Evolutionary conservation across 352 stramenopile species (phyloP).

Genomic region (Pythium guiyangense): DNA sequence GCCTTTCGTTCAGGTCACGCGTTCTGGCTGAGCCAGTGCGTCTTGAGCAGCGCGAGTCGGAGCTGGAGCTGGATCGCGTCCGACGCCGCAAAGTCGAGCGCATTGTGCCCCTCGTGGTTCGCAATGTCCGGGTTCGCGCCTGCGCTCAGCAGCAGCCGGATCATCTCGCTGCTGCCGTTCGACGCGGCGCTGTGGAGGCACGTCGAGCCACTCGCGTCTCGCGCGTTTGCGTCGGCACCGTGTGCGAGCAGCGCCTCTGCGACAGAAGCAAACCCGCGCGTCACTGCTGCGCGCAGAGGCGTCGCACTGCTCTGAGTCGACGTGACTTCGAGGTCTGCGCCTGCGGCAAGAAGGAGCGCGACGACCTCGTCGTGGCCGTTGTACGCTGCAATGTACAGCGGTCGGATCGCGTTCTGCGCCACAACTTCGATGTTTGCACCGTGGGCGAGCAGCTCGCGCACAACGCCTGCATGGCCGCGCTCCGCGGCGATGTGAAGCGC

Average conservation of each 20-base stretch:
- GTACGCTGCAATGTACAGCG: slow-evolving; percentile 46
- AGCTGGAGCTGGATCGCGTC: slow-evolving; percentile 45
- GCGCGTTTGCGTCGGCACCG: slow-evolving; percentile 38
- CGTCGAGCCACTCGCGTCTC: slow-evolving; percentile 37
- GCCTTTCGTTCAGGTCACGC: slow-evolving; percentile 5
- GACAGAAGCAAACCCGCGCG: slow-evolving; percentile 30
- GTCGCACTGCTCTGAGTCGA: slow-evolving; percentile 41
- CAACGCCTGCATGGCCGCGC: slow-evolving; percentile 34
- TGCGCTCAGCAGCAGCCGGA: slow-evolving; percentile 29
- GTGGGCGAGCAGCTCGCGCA: slow-evolving; percentile 32
- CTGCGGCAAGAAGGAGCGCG: slow-evolving; percentile 31
- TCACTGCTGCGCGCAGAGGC: slow-evolving; percentile 39
- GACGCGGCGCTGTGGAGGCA: slow-evolving; percentile 43
- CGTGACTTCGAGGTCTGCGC: slow-evolving; percentile 33
- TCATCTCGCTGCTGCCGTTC: slow-evolving; percentile 31
- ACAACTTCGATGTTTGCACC: slow-evolving; percentile 38
- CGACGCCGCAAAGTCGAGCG: slow-evolving; percentile 39
- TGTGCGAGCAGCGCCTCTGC: slow-evolving; percentile 31
- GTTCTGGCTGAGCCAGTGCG: slow-evolving; percentile 39
- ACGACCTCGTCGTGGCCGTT: slow-evolving; percentile 43
- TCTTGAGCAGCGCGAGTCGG: slow-evolving; percentile 45
- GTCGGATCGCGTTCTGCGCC: slow-evolving; percentile 33
- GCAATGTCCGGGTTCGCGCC: slow-evolving; percentile 33
- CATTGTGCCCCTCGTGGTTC: slow-evolving; percentile 27
- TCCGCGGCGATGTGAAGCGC: slow-evolving; percentile 54